phyloP scores from a whole-genome alignment of 2,329 filamentous ascomycete genomes.

The Xylaria sp. region DNA sequence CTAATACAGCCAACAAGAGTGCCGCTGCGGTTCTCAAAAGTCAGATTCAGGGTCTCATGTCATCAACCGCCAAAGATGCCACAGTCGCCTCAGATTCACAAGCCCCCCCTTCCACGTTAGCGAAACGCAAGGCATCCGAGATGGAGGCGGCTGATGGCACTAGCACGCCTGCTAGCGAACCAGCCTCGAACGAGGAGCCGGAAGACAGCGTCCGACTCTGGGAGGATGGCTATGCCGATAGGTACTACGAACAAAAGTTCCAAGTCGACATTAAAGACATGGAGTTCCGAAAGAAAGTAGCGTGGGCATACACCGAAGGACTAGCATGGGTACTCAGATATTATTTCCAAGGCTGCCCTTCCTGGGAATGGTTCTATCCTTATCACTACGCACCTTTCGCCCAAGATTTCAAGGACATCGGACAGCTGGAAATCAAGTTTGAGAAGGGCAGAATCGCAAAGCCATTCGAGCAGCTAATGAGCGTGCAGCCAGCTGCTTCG shows the following conservation, averaged over 20 bases:
- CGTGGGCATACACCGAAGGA: constrained; percentile 86
- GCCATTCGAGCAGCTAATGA: constrained; percentile 97
- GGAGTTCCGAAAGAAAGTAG: constrained; percentile 84
- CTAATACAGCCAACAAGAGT: constrained; percentile 85
- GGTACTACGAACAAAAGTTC: constrained; percentile 98
- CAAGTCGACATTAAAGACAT: constrained; percentile 73
- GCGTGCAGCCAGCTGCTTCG: constrained; percentile 87
- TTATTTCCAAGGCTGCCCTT: constrained; percentile 97
- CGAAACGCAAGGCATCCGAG: constrained; percentile 73
- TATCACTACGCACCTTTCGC: constrained; percentile 98
- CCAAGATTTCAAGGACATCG: constrained; percentile 82
- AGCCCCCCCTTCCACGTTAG: constrained; percentile 47
- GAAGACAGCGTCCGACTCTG: constrained; percentile 82
- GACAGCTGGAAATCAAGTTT: constrained; percentile 73
- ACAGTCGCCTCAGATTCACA: constrained; percentile 29
- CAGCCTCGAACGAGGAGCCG: constrained; percentile 54
- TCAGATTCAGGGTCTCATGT: constrained; percentile 52
- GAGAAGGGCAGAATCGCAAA: constrained; percentile 78
- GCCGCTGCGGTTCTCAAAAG: constrained; percentile 85
- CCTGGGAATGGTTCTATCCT: constrained; percentile 99
- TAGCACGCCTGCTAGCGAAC: constrained; percentile 55
- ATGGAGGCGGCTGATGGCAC: constrained; percentile 49
- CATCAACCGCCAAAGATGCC: constrained; percentile 18
- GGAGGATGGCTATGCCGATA: constrained; percentile 91
- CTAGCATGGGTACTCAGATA: constrained; percentile 93